A percentile compares a stretch with the other conserved stretches of the same genome.
These are phyloP conservation scores for Tuber borchii DNA, from an alignment of 495 filamentous ascomycete species.

Conservation along the genomic window DNA sequence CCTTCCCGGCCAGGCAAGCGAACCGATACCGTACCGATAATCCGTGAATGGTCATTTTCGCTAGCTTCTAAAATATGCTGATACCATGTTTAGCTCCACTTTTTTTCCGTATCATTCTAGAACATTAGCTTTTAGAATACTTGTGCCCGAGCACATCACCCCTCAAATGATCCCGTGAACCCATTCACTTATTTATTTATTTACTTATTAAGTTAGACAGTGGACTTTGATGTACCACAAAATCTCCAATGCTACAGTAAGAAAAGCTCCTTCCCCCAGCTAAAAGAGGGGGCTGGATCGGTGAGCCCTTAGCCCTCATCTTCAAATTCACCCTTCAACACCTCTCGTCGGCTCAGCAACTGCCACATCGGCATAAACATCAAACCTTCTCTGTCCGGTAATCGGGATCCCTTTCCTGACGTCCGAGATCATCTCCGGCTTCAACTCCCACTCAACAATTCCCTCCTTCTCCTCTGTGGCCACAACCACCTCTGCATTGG, in stretches of 20 bases:
- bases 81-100: not conserved
- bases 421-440: slow-evolving; percentile 63
- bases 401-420: slow-evolving; percentile 80
- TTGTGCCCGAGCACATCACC: not conserved
- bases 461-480: slow-evolving; percentile 63
- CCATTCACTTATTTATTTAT: not conserved
- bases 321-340: not conserved
- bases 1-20: not conserved
- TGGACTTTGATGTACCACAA: not conserved
- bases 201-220: not conserved
- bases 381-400: slow-evolving; percentile 77
- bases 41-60: not conserved
- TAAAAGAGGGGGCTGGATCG: not conserved
- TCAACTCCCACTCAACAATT: slow-evolving; percentile 69
- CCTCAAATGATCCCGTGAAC: not conserved
- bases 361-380: slow-evolving; percentile 91
- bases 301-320: not conserved
- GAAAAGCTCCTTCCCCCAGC: not conserved
- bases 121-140: not conserved
- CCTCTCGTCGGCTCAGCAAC: slow-evolving; percentile 39
- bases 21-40: not conserved
- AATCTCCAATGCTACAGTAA: not conserved
- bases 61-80: not conserved
- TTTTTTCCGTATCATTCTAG: not conserved
- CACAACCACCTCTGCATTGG: slow-evolving; percentile 72